Percentiles rank a stretch among this genome's conserved stretches.
These are phyloP conservation scores for Turritis glabra DNA, from an alignment of 345 rosid species.

Conservation along the genomic window DNA sequence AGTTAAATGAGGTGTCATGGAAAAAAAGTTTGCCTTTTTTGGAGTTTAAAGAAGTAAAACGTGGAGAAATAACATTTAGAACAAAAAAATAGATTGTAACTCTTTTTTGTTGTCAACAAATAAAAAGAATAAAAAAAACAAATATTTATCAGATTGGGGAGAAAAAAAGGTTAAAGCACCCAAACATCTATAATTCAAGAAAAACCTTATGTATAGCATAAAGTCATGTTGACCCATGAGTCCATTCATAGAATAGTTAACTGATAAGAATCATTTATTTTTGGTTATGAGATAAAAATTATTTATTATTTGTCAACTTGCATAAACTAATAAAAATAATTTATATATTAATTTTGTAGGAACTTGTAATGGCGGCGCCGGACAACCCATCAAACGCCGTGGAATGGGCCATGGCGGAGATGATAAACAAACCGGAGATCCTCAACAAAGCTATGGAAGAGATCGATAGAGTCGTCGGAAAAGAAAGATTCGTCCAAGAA, in stretches of 20 bases:
- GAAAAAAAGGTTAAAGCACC: too few relatives aligned
- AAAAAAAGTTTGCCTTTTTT: too few relatives aligned
- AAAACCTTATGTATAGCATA: not conserved
- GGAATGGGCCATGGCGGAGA: conserved; percentile 56
- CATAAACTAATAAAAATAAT: not conserved
- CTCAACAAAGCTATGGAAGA: conserved; percentile 48
- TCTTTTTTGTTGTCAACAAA: too few relatives aligned
- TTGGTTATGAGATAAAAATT: not conserved
- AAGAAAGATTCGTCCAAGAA: conserved; percentile 49
- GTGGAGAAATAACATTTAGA: not conserved
- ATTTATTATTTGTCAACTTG: not conserved
- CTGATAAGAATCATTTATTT: not conserved
- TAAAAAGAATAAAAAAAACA: not conserved
- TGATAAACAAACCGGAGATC: conserved; percentile 47
- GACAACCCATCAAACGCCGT: conserved; percentile 56
- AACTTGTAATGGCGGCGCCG: conserved; percentile 43
- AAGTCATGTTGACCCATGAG: not conserved
- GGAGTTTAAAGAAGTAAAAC: not conserved
- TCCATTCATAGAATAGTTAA: conserved; percentile 19
- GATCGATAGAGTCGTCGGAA: conserved; percentile 48
- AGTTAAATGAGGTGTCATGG: too few relatives aligned
- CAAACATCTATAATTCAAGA: too few relatives aligned
- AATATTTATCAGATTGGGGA: too few relatives aligned
- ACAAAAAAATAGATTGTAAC: too few relatives aligned
- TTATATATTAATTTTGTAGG: conserved; percentile 32